Evolutionary conservation across 202 grass and related monocot genomes (phyloP), one percentile per base, ranked within the genome.

Genomic region (Zizania palustris): DNA sequence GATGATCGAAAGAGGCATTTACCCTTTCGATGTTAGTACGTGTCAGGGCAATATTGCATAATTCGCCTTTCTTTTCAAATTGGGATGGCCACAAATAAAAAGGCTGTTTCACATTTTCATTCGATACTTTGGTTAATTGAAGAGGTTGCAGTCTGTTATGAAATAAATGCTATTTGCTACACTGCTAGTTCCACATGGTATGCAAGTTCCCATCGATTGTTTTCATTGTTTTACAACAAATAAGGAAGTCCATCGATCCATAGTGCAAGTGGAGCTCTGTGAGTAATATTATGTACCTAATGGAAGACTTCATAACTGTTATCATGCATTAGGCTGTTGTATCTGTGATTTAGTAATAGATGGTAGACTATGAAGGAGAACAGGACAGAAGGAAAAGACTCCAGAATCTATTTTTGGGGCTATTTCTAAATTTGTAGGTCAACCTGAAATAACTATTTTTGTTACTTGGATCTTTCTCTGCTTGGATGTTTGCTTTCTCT

Each of bases 141-240:
- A 45, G 19, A 37, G 6, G 42, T 42, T 39, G 16, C 16, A 11
- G 0, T 40, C 10, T 15, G 8, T 45, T 19, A 8, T 45, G 39
- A 39, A 49, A 19, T 58, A 11, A 11, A 51, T 76, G 58, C 9
- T 1, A 1, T 16, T 16, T 9, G 4, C n/a, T n/a, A n/a, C n/a
- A n/a, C n/a, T n/a, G n/a, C 14, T 53, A 70, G 45, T 37, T 51
- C 45, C 15, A 0, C 28, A 7, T n/a, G 11, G 7, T 1, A 45
- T 4, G 1, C 9, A 36, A 64, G n/a, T 41, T 76, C 35, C 35
- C 8, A 0, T 28, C 1, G 7, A 65, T 41, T 37, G 18, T 16
- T 70, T 48, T 9, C 10, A 11, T 63, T 69, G 21, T 38, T 75
- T 49, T 4, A 56, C 37, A 86, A 15, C 18, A 71, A 65, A 81